Conservation (phyloP, 2,329 filamentous ascomycete species). For the Fusarium heterosporum region DNA sequence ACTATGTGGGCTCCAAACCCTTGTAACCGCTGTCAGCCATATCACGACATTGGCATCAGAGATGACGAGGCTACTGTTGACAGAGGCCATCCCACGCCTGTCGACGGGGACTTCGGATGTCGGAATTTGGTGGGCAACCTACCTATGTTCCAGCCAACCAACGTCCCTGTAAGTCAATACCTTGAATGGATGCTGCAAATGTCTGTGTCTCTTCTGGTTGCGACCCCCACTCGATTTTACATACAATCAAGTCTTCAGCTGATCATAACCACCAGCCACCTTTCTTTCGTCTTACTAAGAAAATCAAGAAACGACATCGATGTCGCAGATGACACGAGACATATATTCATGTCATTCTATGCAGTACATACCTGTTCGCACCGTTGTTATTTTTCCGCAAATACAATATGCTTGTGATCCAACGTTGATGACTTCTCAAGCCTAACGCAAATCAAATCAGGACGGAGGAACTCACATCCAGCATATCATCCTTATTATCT, state of each 20-base stretch:
- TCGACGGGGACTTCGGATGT: constrained; percentile 35
- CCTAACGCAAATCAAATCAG: too few species aligned
- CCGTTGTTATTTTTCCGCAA: constrained; percentile 57
- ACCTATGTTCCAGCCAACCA: constrained; percentile 8
- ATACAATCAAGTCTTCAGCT: constrained; percentile 4
- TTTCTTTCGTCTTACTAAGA: constrained; percentile 3
- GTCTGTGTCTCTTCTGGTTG: neutral
- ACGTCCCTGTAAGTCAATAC: constrained; percentile 17
- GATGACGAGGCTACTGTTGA: constrained; percentile 39
- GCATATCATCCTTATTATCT: too few species aligned
- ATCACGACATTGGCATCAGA: constrained; percentile 44
- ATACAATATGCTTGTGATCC: constrained; percentile 61
- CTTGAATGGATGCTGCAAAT: constrained; percentile 10
- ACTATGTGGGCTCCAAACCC: constrained; percentile 41
- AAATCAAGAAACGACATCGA: neutral
- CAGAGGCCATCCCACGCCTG: constrained; percentile 23
- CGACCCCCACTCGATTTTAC: neutral
- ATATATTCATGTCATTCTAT: neutral
- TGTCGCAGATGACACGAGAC: too few species aligned
- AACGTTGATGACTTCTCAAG: constrained; percentile 60
- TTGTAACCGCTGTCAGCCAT: constrained; percentile 37
- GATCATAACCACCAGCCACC: constrained; percentile 14
- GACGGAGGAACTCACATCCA: too few species aligned
- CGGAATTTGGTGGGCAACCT: constrained; percentile 11
- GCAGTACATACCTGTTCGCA: constrained; percentile 50